These are phyloP conservation scores for Globisporangium canariense DNA, from an alignment of 352 stramenopile species.

Conservation along the genomic window DNA sequence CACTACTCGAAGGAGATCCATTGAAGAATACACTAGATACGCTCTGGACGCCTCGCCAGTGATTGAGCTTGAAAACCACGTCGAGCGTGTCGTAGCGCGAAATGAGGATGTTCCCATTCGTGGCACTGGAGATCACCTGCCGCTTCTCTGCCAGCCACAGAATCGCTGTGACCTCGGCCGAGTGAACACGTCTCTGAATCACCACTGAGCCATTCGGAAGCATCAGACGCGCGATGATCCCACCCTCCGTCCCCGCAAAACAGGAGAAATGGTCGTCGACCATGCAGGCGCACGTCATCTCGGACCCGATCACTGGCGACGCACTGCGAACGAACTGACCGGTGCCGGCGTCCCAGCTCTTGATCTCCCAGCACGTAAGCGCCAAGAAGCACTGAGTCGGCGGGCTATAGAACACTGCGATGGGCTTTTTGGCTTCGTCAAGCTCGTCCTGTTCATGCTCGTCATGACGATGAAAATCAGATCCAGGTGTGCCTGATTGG, in stretches of 20 bases:
- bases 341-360: constrained; percentile 26
- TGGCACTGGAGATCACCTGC: constrained; percentile 27
- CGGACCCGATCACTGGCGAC: constrained; percentile 20
- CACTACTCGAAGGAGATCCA: constrained; percentile 5
- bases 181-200: constrained; percentile 26
- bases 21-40: constrained; percentile 17
- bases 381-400: constrained; percentile 29
- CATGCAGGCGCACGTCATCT: constrained; percentile 31
- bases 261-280: constrained; percentile 42
- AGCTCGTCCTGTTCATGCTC: constrained; percentile 7
- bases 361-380: constrained; percentile 27
- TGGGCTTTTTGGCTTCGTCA: constrained; percentile 31
- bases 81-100: constrained; percentile 31
- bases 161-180: constrained; percentile 21
- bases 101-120: constrained; percentile 36
- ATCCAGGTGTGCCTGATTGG: background rate
- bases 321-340: constrained; percentile 21
- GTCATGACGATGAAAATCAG: background rate
- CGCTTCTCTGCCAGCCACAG: constrained; percentile 18
- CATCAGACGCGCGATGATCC: constrained; percentile 33
- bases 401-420: constrained; percentile 29
- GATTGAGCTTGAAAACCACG: constrained; percentile 31
- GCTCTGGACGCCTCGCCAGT: constrained; percentile 38
- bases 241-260: constrained; percentile 38
- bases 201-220: constrained; percentile 32